Percentiles rank a stretch among this genome's conserved stretches.
phyloP scores from a whole-genome alignment of 2,329 filamentous ascomycete genomes.

The Blumeriella jaapii region DNA sequence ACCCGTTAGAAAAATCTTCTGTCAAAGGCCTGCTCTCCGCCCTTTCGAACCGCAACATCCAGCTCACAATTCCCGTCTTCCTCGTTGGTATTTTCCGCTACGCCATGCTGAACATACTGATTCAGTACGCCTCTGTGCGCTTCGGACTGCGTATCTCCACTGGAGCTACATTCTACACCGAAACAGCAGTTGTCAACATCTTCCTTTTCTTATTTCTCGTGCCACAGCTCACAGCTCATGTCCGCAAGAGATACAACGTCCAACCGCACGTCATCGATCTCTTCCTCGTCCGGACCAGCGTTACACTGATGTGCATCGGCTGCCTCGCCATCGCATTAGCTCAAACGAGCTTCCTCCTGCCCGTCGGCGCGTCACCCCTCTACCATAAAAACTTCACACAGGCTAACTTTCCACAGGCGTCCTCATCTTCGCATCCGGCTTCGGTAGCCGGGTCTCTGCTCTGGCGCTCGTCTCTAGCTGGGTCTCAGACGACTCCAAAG shows the following conservation, averaged over 20 bases:
- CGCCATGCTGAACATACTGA: slow-evolving; percentile 23
- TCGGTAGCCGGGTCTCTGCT: slow-evolving; percentile 23
- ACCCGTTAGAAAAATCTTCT: slow-evolving; percentile 1
- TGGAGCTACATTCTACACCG: slow-evolving; percentile 24
- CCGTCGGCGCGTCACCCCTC: slow-evolving; percentile 15
- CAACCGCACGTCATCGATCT: slow-evolving; percentile 19
- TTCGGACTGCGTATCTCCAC: slow-evolving; percentile 21
- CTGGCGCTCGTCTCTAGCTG: slow-evolving; percentile 22
- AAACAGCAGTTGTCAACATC: slow-evolving; percentile 24
- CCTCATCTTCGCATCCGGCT: slow-evolving; percentile 23
- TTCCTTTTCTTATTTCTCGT: slow-evolving; percentile 23
- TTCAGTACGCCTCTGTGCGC: slow-evolving; percentile 25
- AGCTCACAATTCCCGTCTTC: slow-evolving; percentile 22
- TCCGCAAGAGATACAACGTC: slow-evolving; percentile 13
- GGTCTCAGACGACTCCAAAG: slow-evolving; percentile 19
- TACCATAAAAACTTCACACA: background rate
- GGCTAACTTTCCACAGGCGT: slow-evolving; percentile 15
- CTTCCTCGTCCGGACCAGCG: slow-evolving; percentile 19
- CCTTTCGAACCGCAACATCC: slow-evolving; percentile 14
- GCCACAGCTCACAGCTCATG: slow-evolving; percentile 14
- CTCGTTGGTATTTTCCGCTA: slow-evolving; percentile 25
- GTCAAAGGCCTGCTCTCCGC: slow-evolving; percentile 7
- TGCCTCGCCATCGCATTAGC: slow-evolving; percentile 19
- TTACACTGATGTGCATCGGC: slow-evolving; percentile 19
- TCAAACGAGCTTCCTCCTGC: slow-evolving; percentile 12